These are phyloP conservation scores for Populus ilicifolia DNA, from an alignment of 345 rosid genomes.

Conservation along the genomic window DNA sequence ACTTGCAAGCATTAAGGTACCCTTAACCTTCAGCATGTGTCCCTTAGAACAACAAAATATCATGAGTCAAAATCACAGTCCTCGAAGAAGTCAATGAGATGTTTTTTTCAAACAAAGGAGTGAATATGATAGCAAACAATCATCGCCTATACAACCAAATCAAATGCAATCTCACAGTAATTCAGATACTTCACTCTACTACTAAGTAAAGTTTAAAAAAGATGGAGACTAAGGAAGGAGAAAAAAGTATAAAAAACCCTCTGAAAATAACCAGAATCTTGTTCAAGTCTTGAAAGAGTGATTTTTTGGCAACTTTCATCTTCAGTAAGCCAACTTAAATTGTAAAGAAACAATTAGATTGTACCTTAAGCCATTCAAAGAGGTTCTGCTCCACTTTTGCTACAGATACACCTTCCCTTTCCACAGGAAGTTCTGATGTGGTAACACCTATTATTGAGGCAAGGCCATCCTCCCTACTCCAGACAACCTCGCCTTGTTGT, in stretches of 20 bases:
- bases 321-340: not conserved
- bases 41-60: conserved; percentile 51
- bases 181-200: not conserved
- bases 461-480: conserved; percentile 95
- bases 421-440: conserved; percentile 84
- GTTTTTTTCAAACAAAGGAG: not conserved
- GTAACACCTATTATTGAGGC: conserved; percentile 90
- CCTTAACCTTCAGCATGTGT: conserved; percentile 85
- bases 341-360: not conserved
- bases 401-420: conserved; percentile 81
- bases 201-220: not conserved
- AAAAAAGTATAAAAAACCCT: no score
- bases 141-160: not conserved
- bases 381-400: conserved; percentile 90
- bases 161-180: not conserved
- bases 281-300: not conserved
- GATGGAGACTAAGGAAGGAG: not conserved
- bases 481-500: conserved; percentile 91
- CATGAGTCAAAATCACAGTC: conserved; percentile 22
- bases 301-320: conserved; percentile 8
- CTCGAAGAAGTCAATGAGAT: not conserved
- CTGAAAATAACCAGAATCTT: not conserved
- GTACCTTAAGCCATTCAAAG: conserved; percentile 95
- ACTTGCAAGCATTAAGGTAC: conserved; percentile 88
- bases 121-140: not conserved